phyloP scores from a whole-genome alignment of 1,139 yeast genomes.

The Taphrina confusa region DNA sequence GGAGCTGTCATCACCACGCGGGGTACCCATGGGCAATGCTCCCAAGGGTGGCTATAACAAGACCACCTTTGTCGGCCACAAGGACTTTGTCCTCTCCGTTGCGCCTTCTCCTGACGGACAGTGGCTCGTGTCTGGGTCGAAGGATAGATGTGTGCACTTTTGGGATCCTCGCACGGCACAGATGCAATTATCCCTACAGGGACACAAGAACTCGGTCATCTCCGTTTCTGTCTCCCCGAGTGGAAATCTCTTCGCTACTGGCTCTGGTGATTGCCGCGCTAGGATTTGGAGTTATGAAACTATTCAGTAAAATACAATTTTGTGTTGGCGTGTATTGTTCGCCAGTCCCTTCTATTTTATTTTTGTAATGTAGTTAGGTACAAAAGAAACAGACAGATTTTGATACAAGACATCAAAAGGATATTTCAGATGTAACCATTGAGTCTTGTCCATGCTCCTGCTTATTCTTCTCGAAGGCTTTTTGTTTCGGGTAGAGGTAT shows the following conservation, averaged over 20 bases:
- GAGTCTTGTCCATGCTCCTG: too few species aligned
- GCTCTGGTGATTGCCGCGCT: constrained; percentile 97
- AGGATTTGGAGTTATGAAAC: constrained; percentile 68
- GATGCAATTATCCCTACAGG: constrained; percentile 92
- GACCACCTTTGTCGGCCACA: constrained; percentile 92
- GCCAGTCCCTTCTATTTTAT: background rate
- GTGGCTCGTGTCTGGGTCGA: constrained; percentile 90
- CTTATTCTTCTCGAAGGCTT: too few species aligned
- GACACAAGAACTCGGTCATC: constrained; percentile 94
- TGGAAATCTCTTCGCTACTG: constrained; percentile 89
- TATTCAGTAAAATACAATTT: constrained; percentile 12
- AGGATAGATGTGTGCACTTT: constrained; percentile 94
- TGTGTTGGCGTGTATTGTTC: background rate
- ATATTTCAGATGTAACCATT: too few species aligned
- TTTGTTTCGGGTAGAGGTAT: too few species aligned
- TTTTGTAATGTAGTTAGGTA: constrained; percentile 15
- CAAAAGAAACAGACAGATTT: background rate
- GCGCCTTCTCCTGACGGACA: constrained; percentile 93
- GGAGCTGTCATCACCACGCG: constrained; percentile 66
- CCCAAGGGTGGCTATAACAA: constrained; percentile 62
- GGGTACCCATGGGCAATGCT: constrained; percentile 48
- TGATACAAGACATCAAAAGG: background rate
- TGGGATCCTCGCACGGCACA: constrained; percentile 95
- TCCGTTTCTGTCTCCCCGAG: constrained; percentile 86
- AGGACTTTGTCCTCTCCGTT: constrained; percentile 90